These are phyloP conservation scores for Avena atlantica DNA, from an alignment of 176 grass and related monocot genomes.

Conservation along the genomic window DNA sequence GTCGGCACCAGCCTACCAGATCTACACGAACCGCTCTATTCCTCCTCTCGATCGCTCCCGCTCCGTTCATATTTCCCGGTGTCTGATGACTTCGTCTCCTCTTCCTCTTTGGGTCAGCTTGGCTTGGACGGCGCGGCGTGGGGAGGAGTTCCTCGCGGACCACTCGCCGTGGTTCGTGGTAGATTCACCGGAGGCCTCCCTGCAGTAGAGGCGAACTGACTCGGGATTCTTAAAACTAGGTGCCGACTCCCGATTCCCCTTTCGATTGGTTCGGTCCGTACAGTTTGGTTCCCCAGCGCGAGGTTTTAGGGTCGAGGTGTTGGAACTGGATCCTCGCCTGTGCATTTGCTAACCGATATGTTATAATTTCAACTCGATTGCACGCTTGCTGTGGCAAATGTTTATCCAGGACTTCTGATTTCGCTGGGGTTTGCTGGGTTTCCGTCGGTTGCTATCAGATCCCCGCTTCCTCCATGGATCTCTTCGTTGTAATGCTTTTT, in stretches of 20 bases:
- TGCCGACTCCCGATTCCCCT: background rate
- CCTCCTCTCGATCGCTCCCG: background rate
- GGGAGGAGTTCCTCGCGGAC: background rate
- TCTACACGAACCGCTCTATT: background rate
- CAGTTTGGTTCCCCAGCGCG: background rate
- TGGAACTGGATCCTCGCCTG: background rate
- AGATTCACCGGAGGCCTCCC: background rate
- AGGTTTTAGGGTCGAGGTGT: background rate
- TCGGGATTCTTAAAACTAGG: constrained; percentile 2
- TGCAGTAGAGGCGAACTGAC: background rate
- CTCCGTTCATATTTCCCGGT: background rate
- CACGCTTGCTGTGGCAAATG: background rate
- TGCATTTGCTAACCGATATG: background rate
- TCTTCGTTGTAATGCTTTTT: background rate
- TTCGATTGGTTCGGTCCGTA: background rate
- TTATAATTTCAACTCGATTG: background rate
- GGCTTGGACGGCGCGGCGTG: background rate
- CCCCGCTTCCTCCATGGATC: background rate
- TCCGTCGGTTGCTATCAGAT: background rate
- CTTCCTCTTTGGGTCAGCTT: constrained; percentile 23
- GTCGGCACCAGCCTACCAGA: background rate
- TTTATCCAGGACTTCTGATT: background rate
- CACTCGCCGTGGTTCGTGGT: background rate
- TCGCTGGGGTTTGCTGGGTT: background rate
- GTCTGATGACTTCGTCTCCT: background rate